Evolutionary conservation across 2,329 filamentous ascomycete species (phyloP).

Genomic region (Ceratocystis harringtonii): DNA sequence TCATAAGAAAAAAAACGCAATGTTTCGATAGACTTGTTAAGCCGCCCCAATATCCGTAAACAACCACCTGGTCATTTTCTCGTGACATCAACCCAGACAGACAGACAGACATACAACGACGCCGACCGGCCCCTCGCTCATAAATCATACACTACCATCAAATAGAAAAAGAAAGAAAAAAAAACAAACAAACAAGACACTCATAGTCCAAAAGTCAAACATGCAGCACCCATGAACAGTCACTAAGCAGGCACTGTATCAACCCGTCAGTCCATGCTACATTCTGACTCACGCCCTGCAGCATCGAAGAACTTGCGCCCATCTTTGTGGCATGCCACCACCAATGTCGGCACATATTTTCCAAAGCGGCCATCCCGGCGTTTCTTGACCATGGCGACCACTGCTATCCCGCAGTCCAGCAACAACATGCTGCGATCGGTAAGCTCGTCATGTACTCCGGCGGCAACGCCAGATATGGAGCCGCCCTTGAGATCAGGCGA

Average conservation of each 20-base stretch:
- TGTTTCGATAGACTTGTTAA: not conserved
- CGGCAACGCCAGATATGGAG: not conserved
- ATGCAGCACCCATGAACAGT: not conserved
- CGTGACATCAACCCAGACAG: not conserved
- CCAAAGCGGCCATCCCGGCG: conserved; percentile 11
- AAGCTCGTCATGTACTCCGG: not conserved
- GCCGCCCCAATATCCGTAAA: not conserved
- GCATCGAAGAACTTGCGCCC: conserved; percentile 16
- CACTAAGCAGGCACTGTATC: not conserved
- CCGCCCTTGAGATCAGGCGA: conserved; percentile 8
- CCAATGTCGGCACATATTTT: conserved; percentile 9
- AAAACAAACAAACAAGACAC: not conserved
- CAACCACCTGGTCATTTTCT: not conserved
- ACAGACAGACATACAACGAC: not conserved
- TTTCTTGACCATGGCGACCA: conserved; percentile 16
- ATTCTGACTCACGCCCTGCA: conserved; percentile 4
- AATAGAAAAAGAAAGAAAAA: not conserved
- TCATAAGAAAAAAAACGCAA: not conserved
- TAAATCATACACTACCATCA: conserved; percentile 2
- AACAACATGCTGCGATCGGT: conserved; percentile 14
- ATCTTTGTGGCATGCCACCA: conserved; percentile 15
- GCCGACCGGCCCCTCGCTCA: not conserved
- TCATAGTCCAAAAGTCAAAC: not conserved
- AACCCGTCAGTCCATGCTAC: not conserved
- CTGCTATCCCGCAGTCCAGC: conserved; percentile 13